Evolutionary conservation across 1,139 yeast genomes (phyloP).

Genomic region (Yamadazyma diddensiae): DNA sequence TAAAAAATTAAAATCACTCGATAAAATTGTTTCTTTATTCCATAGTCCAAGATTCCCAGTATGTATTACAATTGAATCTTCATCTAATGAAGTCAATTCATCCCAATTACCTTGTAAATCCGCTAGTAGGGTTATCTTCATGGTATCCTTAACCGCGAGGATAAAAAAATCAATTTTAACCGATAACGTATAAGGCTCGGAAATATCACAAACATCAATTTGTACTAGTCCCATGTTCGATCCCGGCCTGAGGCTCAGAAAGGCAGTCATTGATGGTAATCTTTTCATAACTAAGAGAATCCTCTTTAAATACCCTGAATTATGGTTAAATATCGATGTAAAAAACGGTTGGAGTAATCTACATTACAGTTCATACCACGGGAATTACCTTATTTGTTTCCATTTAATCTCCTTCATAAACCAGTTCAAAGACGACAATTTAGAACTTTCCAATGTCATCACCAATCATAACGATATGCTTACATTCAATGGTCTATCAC

Average conservation of each 20-base stretch:
- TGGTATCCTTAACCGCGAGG: constrained; percentile 1
- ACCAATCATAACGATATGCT: constrained; percentile 28
- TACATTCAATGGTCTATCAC: constrained; percentile 68
- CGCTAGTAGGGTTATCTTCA: constrained; percentile 23
- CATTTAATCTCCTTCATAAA: constrained; percentile 41
- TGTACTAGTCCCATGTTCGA: constrained; percentile 45
- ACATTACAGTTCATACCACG: constrained; percentile 83
- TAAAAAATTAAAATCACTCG: constrained; percentile 52
- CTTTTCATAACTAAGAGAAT: constrained; percentile 70
- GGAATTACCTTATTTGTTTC: constrained; percentile 76
- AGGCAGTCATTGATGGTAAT: constrained; percentile 72
- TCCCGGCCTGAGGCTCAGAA: constrained; percentile 67
- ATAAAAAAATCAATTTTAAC: too few relatives aligned
- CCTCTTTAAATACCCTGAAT: constrained; percentile 68
- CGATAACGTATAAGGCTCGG: too few relatives aligned
- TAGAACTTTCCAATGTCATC: constrained; percentile 18
- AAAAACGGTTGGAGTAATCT: constrained; percentile 84
- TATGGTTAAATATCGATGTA: constrained; percentile 71
- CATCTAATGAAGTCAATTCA: constrained; percentile 11
- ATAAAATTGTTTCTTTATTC: constrained; percentile 53
- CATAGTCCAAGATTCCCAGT: constrained; percentile 83
- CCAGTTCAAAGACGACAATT: constrained; percentile 14
- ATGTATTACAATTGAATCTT: constrained; percentile 48
- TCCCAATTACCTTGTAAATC: constrained; percentile 37
- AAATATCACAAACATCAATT: too few relatives aligned